Base-by-base conservation (phyloP, 176 grass and related monocot genomes). In the Tillandsia leiboldiana region DNA sequence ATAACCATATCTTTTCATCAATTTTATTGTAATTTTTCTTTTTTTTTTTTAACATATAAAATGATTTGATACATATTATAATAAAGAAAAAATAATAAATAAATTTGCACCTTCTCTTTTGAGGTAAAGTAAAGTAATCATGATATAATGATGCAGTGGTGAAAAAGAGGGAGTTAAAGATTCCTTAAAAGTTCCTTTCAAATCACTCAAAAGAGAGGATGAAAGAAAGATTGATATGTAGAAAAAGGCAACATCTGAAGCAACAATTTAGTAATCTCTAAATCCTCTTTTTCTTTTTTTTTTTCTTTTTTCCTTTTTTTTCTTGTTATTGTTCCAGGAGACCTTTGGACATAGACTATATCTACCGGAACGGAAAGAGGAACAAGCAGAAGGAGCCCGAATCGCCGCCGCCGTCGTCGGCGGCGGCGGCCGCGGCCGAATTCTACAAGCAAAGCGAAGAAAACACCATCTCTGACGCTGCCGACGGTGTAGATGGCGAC, bases 331-430 rank as follows among this genome's bases (percentile, higher is more conserved):
- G 14, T 0, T 73, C 56, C 53, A 99, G 94, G 94, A 82, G 94
- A 29, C 94, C 94, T 15, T 80, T 99, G 11, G 94, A 99, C 77
- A 90, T 99, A 77, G 94, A 93, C 71, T 93, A 85, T 80, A 82
- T 93, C 8, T 83, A 85, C 73, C 88, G 87, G 70, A 82, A 77
- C 7, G 90, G 74, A 74, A 90, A 86, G 82, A 89, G 86, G 82
- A 90, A 87, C 75, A 76, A 75, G 2, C 76, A 83, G 12, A 92
- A 90, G 79, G 86, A 90, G 79, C 81, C 83, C 23, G 82, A 70
- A 15, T 48, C 83, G 8, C 77, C 83, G 61, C 86, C 83, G 12
- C 68, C 78, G 7, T 83, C 85, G 0, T 79, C 89, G 3, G 47
- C 75, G 58, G 75, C 72, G 24, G 27, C 48, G 1, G 51, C 74